Evolutionary conservation across 257 asterid genomes (phyloP).

Genomic region (Henckelia pumila): DNA sequence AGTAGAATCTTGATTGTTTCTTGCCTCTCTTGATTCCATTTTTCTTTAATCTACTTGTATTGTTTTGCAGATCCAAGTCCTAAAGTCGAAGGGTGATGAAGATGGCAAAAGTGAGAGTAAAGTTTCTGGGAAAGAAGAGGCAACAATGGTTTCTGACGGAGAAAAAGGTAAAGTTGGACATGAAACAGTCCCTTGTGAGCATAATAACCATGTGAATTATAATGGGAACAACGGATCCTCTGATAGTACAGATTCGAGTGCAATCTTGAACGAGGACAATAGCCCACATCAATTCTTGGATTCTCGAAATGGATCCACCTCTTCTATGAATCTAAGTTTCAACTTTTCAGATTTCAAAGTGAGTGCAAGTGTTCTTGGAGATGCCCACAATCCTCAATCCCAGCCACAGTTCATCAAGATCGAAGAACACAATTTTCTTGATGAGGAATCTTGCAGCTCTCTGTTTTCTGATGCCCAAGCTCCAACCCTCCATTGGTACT

Average conservation of each 20-base stretch:
- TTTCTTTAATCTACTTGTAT: background rate
- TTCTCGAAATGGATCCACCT: conserved; percentile 24
- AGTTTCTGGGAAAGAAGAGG: conserved; percentile 52
- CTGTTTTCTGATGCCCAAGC: conserved; percentile 80
- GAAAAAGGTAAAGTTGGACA: conserved; percentile 31
- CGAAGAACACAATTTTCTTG: conserved; percentile 79
- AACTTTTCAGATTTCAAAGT: conserved; percentile 24
- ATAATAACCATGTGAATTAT: conserved; percentile 36
- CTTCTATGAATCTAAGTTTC: conserved; percentile 24
- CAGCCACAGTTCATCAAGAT: conserved; percentile 65
- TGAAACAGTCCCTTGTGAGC: conserved; percentile 36
- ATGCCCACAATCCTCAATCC: conserved; percentile 31
- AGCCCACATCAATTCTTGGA: conserved; percentile 38
- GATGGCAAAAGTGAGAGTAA: conserved; percentile 37
- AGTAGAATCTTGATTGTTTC: background rate
- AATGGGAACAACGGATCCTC: conserved; percentile 52
- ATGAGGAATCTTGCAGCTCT: conserved; percentile 72
- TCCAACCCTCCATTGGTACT: conserved; percentile 80
- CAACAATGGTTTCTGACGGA: conserved; percentile 48
- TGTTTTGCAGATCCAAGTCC: conserved; percentile 47
- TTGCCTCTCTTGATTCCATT: too few species aligned
- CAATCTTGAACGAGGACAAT: conserved; percentile 64
- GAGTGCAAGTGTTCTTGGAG: conserved; percentile 32
- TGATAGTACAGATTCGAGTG: conserved; percentile 68
- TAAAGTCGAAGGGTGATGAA: conserved; percentile 50